phyloP scores from a whole-genome alignment of 176 grass and related monocot genomes.

The Hyparrhenia diplandra region DNA sequence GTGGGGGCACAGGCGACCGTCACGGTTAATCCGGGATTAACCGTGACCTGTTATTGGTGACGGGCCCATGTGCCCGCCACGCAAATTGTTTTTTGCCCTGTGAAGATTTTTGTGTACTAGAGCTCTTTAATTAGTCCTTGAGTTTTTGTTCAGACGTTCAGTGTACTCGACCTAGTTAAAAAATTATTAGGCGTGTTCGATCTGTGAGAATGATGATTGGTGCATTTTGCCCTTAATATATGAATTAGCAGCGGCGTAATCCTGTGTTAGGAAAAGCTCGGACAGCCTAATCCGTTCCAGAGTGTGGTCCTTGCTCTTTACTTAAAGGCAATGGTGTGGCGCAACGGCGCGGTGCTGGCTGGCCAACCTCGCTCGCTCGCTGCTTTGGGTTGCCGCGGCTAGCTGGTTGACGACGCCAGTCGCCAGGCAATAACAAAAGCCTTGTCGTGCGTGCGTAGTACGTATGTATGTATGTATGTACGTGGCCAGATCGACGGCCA shows the following conservation, averaged over 20 bases:
- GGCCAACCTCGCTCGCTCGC: neutral
- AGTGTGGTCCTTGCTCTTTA: slow-evolving; percentile 37
- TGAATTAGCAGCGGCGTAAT: neutral
- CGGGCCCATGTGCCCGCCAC: too few relatives aligned
- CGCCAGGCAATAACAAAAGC: neutral
- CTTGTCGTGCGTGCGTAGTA: neutral
- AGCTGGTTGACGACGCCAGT: too few relatives aligned
- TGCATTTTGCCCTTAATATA: neutral
- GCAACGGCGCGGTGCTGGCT: neutral
- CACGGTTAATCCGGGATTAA: too few relatives aligned
- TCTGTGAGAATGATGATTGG: neutral
- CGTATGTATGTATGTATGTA: neutral
- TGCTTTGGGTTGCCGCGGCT: slow-evolving; percentile 21
- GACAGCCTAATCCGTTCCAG: slow-evolving; percentile 13
- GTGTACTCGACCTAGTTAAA: too few relatives aligned
- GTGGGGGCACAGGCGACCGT: too few relatives aligned
- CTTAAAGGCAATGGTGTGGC: slow-evolving; percentile 16
- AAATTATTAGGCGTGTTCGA: too few relatives aligned
- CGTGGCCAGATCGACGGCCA: neutral
- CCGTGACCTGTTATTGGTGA: too few relatives aligned
- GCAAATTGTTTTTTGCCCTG: too few relatives aligned
- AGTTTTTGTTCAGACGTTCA: too few relatives aligned
- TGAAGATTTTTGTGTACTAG: too few relatives aligned
- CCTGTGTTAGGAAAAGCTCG: slow-evolving; percentile 1
- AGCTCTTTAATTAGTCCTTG: too few relatives aligned